phyloP scores from a whole-genome alignment of 148 eudicot genomes.

The Silene latifolia region DNA sequence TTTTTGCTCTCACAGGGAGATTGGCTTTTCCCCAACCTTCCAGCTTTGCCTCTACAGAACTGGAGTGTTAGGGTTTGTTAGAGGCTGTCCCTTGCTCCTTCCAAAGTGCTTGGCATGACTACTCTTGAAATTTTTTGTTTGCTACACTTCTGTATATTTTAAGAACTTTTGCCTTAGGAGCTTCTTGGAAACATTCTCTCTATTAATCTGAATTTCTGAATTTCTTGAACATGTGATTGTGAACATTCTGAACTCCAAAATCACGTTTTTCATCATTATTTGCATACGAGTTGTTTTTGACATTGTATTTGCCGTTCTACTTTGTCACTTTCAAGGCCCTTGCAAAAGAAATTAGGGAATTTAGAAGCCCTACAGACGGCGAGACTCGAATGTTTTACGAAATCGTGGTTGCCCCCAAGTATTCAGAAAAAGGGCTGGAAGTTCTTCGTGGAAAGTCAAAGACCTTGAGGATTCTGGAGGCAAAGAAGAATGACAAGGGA shows the following conservation, averaged over 20 bases:
- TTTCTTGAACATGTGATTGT: background rate
- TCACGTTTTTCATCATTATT: background rate
- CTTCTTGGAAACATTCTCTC: background rate
- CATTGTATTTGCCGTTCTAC: constrained; percentile 7
- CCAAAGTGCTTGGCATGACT: too few species aligned
- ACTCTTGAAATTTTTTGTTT: too few species aligned
- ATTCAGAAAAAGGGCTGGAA: constrained; percentile 79
- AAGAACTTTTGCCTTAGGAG: background rate
- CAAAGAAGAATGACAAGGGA: constrained; percentile 68
- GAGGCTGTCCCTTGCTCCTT: too few species aligned
- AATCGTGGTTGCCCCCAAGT: constrained; percentile 93
- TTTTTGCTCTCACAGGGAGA: too few species aligned
- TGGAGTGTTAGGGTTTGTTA: too few species aligned
- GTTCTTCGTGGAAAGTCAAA: constrained; percentile 95
- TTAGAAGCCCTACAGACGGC: constrained; percentile 93
- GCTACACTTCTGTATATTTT: background rate
- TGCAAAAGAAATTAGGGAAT: constrained; percentile 88
- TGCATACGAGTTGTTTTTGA: background rate
- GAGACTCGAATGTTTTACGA: constrained; percentile 98
- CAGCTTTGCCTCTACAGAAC: too few species aligned
- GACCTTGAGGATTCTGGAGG: constrained; percentile 92
- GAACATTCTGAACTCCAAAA: background rate
- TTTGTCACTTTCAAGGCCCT: constrained; percentile 46
- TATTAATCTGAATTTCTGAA: background rate
- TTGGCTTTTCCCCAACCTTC: too few species aligned